A percentile compares a stretch with the other conserved stretches of the same genome.
phyloP scores from a whole-genome alignment of 805 yeast genomes.

The Nakazawaea ernobii region DNA sequence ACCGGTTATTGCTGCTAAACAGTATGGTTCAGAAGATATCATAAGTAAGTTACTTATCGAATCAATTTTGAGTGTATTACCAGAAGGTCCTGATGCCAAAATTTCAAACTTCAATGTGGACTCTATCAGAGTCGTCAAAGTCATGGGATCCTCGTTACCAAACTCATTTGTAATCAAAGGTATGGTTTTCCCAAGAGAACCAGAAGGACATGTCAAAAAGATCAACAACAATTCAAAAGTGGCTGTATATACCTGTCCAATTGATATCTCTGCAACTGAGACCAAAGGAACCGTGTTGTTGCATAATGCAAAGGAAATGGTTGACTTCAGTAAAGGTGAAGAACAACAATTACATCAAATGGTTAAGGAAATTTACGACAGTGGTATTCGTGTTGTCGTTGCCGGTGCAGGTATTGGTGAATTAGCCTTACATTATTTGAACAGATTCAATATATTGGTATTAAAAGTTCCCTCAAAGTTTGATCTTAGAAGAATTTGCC shows the following conservation, averaged over 20 bases:
- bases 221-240: conserved; percentile 66
- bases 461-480: conserved; percentile 90
- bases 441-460: conserved; percentile 79
- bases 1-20: conserved; percentile 91
- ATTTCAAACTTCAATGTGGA: conserved; percentile 70
- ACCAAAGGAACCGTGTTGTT: conserved; percentile 95
- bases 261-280: conserved; percentile 94
- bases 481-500: conserved; percentile 86
- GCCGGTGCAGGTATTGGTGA: conserved; percentile 97
- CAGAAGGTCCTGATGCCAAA: conserved; percentile 47
- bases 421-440: conserved; percentile 85
- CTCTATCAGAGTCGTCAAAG: conserved; percentile 89
- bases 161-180: conserved; percentile 84
- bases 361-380: conserved; percentile 73
- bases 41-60: conserved; percentile 76
- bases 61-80: conserved; percentile 74
- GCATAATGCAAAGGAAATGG: conserved; percentile 95
- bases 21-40: conserved; percentile 80
- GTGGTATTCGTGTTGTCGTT: conserved; percentile 82
- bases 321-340: conserved; percentile 93
- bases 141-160: conserved; percentile 83
- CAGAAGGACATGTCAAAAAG: conserved; percentile 84
- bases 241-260: conserved; percentile 88
- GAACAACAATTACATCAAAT: conserved; percentile 86
- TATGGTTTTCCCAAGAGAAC: conserved; percentile 96